Conservation (phyloP, 73 alveolate species). For the Loxodes magnus region DNA sequence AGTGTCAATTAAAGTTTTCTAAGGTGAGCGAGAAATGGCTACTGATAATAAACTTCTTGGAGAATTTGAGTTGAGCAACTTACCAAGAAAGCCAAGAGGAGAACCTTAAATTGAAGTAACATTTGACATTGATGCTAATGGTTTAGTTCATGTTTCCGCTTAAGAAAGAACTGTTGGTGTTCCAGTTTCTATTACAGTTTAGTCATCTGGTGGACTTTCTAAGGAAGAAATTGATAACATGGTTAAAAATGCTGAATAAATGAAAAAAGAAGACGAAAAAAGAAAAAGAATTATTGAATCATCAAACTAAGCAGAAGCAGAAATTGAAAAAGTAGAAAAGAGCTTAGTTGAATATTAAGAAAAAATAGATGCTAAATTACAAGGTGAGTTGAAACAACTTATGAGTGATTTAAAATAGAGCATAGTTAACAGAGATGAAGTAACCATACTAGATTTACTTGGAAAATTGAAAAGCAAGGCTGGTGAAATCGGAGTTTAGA, state of each 20-base stretch:
- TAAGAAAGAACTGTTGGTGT: conserved; percentile 89
- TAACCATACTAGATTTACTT: neutral
- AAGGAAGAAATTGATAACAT: conserved; percentile 73
- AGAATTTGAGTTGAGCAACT: conserved; percentile 86
- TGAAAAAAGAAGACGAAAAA: conserved; percentile 60
- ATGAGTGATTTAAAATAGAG: neutral
- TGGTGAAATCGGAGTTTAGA: neutral
- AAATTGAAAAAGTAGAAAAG: neutral
- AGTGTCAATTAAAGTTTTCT: conserved; percentile 88
- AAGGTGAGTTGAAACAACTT: neutral
- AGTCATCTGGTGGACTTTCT: conserved; percentile 70
- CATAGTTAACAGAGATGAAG: neutral
- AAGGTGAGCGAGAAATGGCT: conserved; percentile 98
- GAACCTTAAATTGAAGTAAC: conserved; percentile 96
- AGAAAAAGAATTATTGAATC: conserved; percentile 59
- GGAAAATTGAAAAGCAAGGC: neutral
- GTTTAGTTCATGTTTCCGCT: conserved; percentile 96
- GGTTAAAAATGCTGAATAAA: conserved; percentile 73
- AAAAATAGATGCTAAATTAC: neutral
- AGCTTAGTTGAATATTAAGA: neutral
- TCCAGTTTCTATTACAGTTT: conserved; percentile 48
- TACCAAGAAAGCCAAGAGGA: conserved; percentile 88
- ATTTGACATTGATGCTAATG: conserved; percentile 96
- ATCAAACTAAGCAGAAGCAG: conserved; percentile 35
- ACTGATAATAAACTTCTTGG: conserved; percentile 91